Evolutionary conservation across 129 eudicot genomes (phyloP).

Genomic region (Deinandra increscens): DNA sequence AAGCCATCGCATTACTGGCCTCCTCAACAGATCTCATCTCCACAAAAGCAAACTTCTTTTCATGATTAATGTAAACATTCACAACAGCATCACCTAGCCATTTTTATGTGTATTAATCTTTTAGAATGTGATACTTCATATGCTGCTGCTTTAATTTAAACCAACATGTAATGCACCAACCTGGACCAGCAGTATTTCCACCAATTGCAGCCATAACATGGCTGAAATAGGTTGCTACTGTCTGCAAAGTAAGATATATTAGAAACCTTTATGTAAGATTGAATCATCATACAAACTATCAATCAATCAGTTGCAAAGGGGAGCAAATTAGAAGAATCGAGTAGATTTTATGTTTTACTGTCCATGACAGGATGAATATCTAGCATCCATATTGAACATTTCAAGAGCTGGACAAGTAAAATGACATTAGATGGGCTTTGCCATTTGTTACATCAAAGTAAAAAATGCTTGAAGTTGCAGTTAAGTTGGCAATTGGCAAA

Average conservation of each 20-base stretch:
- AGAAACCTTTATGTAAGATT: not conserved
- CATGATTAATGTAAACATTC: constrained; percentile 94
- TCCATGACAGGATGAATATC: not conserved
- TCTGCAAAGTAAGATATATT: constrained; percentile 44
- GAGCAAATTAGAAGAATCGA: not conserved
- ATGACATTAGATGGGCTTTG: not conserved
- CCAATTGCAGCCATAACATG: constrained; percentile 97
- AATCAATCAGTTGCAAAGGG: constrained; percentile 1
- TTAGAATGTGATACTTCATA: not conserved
- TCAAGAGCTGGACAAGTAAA: not conserved
- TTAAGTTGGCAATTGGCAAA: not conserved
- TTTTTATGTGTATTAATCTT: too few relatives aligned
- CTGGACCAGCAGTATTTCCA: constrained; percentile 99
- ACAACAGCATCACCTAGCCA: constrained; percentile 92
- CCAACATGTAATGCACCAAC: constrained; percentile 35
- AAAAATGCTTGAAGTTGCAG: not conserved
- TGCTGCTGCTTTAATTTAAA: not conserved
- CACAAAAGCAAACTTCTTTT: constrained; percentile 98
- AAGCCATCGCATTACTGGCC: constrained; percentile 98
- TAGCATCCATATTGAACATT: not conserved
- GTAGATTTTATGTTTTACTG: not conserved
- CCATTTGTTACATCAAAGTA: not conserved
- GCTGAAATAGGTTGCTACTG: constrained; percentile 90
- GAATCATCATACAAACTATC: not conserved
- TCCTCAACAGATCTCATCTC: constrained; percentile 99